These are phyloP conservation scores for Phytophthora fragariaefolia DNA, from an alignment of 352 stramenopile species.

Conservation along the genomic window DNA sequence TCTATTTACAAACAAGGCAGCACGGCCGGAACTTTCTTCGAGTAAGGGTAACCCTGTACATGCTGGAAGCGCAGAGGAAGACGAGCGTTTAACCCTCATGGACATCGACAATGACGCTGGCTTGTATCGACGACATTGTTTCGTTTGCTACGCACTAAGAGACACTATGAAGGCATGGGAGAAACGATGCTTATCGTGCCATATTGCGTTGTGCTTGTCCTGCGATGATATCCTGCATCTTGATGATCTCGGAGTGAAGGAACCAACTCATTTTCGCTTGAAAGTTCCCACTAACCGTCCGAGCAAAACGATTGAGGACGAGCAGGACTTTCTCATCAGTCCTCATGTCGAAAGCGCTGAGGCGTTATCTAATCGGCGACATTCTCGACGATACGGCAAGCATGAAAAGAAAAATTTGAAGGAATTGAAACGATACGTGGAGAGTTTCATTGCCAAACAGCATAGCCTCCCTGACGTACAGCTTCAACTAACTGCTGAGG, in stretches of 20 bases:
- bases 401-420: slow-evolving; percentile 33
- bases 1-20: background rate
- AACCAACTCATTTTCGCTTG: slow-evolving; percentile 56
- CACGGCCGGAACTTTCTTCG: background rate
- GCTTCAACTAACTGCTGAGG: slow-evolving; percentile 9
- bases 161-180: slow-evolving; percentile 5
- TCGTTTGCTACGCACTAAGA: slow-evolving; percentile 42
- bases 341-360: background rate
- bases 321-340: background rate
- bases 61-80: background rate
- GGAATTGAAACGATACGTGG: slow-evolving; percentile 36
- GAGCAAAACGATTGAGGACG: background rate
- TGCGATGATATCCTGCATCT: slow-evolving; percentile 65
- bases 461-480: slow-evolving; percentile 5
- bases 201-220: slow-evolving; percentile 42
- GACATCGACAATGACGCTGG: no score
- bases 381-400: slow-evolving; percentile 13
- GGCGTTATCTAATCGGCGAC: background rate
- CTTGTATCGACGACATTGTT: slow-evolving; percentile 31
- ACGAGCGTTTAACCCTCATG: background rate
- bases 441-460: slow-evolving; percentile 30
- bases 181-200: slow-evolving; percentile 61
- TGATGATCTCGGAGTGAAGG: slow-evolving; percentile 68
- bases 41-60: background rate
- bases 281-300: slow-evolving; percentile 15